These are phyloP conservation scores for Cajanus cajan DNA, from an alignment of 306 rosid genomes.

Conservation along the genomic window DNA sequence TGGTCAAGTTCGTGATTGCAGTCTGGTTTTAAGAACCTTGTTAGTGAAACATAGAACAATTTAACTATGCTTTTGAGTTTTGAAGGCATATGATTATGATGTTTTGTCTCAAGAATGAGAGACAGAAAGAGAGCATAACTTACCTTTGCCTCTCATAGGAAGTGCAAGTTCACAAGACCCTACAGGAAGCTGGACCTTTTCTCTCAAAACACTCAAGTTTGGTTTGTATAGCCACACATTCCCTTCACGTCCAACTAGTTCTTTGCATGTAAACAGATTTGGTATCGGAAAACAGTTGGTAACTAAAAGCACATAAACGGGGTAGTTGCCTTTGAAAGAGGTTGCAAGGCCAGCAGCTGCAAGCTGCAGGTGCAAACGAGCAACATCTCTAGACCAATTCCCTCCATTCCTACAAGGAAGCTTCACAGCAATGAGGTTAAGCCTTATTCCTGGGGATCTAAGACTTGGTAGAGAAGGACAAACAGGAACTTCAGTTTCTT, in stretches of 20 bases:
- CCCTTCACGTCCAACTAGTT: conserved; percentile 58
- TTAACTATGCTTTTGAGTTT: conserved; percentile 2
- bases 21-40: not conserved
- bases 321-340: conserved; percentile 70
- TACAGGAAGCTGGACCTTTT: conserved; percentile 72
- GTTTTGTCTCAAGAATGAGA: conserved; percentile 5
- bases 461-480: conserved; percentile 82
- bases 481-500: conserved; percentile 70
- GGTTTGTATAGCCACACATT: conserved; percentile 81
- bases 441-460: conserved; percentile 54
- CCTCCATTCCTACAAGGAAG: conserved; percentile 70
- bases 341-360: conserved; percentile 83
- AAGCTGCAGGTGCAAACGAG: conserved; percentile 83
- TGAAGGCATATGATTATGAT: not conserved
- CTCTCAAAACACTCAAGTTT: conserved; percentile 63
- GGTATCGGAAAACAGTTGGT: conserved; percentile 76
- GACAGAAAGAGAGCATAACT: conserved; percentile 27
- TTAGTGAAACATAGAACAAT: not conserved
- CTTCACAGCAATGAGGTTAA: conserved; percentile 76
- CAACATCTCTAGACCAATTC: conserved; percentile 94
- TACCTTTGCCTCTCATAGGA: conserved; percentile 80
- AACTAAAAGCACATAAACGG: conserved; percentile 67
- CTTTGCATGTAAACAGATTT: conserved; percentile 74
- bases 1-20: not conserved
- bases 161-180: conserved; percentile 96